These are phyloP conservation scores for Candida chilensis DNA, from an alignment of 805 yeast genomes.

Conservation along the genomic window DNA sequence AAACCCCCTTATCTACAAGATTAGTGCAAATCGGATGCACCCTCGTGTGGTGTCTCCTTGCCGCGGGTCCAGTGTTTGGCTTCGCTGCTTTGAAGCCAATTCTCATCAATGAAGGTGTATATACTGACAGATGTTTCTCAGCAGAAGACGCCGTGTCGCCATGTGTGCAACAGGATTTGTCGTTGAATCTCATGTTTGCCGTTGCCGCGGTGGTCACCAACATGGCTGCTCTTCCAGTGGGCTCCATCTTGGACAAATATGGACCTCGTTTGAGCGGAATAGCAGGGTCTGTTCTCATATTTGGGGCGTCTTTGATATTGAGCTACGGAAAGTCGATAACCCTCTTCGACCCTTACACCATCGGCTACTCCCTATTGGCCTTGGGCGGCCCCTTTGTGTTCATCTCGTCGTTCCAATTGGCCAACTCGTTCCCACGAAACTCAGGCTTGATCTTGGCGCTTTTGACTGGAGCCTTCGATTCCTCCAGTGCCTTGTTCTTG, in stretches of 20 bases:
- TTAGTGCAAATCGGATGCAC: conserved; percentile 62
- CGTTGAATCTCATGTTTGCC: conserved; percentile 76
- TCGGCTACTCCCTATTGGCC: conserved; percentile 72
- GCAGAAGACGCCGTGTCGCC: conserved; percentile 6
- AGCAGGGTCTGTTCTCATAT: conserved; percentile 55
- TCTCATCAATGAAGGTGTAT: conserved; percentile 68
- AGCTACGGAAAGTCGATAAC: conserved; percentile 23
- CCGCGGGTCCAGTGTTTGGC: conserved; percentile 93
- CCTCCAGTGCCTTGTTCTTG: conserved; percentile 83
- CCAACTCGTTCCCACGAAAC: conserved; percentile 75
- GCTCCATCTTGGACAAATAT: conserved; percentile 62
- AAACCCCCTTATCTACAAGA: too few species aligned
- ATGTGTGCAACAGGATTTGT: conserved; percentile 76
- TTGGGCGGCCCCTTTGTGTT: conserved; percentile 93
- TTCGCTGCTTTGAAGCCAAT: conserved; percentile 92
- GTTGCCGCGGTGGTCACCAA: conserved; percentile 84
- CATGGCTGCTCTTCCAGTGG: conserved; percentile 75
- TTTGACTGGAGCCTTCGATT: conserved; percentile 89
- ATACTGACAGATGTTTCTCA: conserved; percentile 44
- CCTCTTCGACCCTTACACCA: conserved; percentile 52
- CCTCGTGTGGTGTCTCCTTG: conserved; percentile 75
- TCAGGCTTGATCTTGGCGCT: conserved; percentile 78
- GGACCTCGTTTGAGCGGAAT: conserved; percentile 81
- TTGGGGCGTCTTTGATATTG: conserved; percentile 43
- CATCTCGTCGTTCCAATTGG: conserved; percentile 82